Base-by-base conservation (phyloP, 2,329 filamentous ascomycete genomes). In the Aspergillus sp. region DNA sequence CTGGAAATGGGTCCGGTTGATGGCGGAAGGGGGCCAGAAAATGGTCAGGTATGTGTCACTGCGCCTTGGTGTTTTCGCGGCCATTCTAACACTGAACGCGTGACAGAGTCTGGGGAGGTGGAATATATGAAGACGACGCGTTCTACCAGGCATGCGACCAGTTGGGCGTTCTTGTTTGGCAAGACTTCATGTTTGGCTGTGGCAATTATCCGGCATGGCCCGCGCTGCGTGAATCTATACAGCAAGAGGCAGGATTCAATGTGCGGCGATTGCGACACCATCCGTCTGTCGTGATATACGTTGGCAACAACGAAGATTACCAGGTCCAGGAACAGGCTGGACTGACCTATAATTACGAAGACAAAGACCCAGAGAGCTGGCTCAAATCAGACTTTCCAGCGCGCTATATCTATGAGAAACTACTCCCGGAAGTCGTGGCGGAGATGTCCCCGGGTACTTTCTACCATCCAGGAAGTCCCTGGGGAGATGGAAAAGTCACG, bases 241-340 rank as follows among this genome's bases (percentile, higher is more conserved):
- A 86, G 58, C 68, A 78, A 22, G 90, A 93, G 72, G 87, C 87
- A 38, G 73, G 81, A 17, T 83, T 85, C 53, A 88, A 90, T 65
- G 79, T 90, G 44, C 80, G 81, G 69, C 79, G 88, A 48, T 79
- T 97, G 42, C 84, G 91, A 44, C 91, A 97, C 71, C 93, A 97
- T 69, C 90, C 93, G 0, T 92, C 85, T 12, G 89, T 97, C 61
- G 88, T 93, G 44, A 88, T 97, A 56, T 96, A 88, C 78, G 92
- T 90, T 3, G 93, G 93, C 13, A 97, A 97, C 76, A 98, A 97
- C 68, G 93, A 98, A 73, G 93, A 97, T 71, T 97, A 97, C 73
- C 89, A 93, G 71, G 89, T 92, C 52, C 88, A 88, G 57, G 91
- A 96, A 71, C 82, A 81, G 22, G 84, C 83, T 62, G 81, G 82